phyloP scores from a whole-genome alignment of 2,329 filamentous ascomycete genomes.

The Colletotrichum cereale region DNA sequence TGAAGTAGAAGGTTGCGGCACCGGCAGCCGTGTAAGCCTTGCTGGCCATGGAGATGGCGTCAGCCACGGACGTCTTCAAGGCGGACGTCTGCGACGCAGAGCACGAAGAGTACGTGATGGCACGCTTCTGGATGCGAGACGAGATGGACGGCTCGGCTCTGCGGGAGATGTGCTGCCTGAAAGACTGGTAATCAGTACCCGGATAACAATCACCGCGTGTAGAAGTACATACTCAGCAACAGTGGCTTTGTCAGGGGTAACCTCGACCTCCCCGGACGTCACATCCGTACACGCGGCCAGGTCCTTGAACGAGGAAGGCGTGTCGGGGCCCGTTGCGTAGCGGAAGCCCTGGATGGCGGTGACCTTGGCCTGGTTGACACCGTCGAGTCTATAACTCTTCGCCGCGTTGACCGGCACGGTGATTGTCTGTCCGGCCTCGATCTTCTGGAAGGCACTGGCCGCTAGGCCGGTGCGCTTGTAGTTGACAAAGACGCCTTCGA shows the following conservation, averaged over 20 bases:
- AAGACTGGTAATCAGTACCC: neutral
- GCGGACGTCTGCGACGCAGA: constrained; percentile 19
- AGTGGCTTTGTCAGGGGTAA: constrained; percentile 21
- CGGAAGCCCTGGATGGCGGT: constrained; percentile 37
- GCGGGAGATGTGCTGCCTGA: constrained; percentile 27
- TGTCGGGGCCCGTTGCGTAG: constrained; percentile 22
- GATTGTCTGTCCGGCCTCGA: constrained; percentile 32
- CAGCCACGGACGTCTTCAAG: constrained; percentile 24
- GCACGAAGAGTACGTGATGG: constrained; percentile 37
- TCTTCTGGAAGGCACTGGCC: constrained; percentile 32
- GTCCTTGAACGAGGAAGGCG: constrained; percentile 20
- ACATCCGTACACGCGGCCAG: constrained; percentile 27
- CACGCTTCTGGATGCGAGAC: constrained; percentile 36
- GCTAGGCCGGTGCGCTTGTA: constrained; percentile 35
- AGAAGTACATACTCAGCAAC: constrained; percentile 22
- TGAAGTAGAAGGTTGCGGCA: constrained; percentile 25
- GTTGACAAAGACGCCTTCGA: constrained; percentile 37
- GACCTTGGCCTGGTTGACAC: constrained; percentile 32
- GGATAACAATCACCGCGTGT: no score
- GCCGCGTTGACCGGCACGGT: constrained; percentile 37
- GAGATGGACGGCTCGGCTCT: constrained; percentile 11
- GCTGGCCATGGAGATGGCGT: constrained; percentile 37
- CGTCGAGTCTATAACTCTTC: constrained; percentile 36
- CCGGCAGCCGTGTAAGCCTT: constrained; percentile 32
- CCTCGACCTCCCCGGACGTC: constrained; percentile 27